phyloP scores from a whole-genome alignment of 345 rosid species.

The Salix arbutifolia region DNA sequence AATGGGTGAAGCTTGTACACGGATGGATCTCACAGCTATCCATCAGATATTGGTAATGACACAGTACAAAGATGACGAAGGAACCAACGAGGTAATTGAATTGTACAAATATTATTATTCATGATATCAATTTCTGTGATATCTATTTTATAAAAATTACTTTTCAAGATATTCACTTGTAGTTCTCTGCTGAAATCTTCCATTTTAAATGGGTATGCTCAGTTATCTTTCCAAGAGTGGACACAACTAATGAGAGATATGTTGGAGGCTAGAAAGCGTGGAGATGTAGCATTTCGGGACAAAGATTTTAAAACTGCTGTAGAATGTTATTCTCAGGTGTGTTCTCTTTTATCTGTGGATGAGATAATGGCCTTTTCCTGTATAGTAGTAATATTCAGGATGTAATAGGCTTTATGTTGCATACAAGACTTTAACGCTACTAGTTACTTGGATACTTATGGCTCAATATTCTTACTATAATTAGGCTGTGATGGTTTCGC shows the following conservation, averaged over 20 bases:
- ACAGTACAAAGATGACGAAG: constrained; percentile 89
- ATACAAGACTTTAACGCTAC: neutral
- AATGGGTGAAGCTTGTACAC: constrained; percentile 77
- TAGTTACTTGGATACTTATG: neutral
- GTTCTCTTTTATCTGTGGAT: neutral
- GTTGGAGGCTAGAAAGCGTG: constrained; percentile 83
- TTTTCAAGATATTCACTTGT: neutral
- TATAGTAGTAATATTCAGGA: neutral
- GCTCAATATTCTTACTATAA: neutral
- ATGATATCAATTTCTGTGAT: neutral
- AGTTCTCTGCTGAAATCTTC: constrained; percentile 6
- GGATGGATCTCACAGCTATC: constrained; percentile 81
- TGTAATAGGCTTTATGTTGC: neutral
- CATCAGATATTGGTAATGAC: constrained; percentile 73
- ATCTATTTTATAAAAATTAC: neutral
- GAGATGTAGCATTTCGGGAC: constrained; percentile 73
- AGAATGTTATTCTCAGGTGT: constrained; percentile 80
- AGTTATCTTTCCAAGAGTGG: constrained; percentile 97
- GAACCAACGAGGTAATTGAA: constrained; percentile 65
- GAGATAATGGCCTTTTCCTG: neutral
- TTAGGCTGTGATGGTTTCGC: neutral
- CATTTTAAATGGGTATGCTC: constrained; percentile 14
- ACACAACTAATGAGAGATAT: constrained; percentile 81
- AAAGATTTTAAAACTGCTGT: constrained; percentile 65
- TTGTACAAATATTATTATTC: neutral